Evolutionary conservation across 306 rosid species (phyloP), one percentile per base, ranked within the genome.

Genomic region (Urtica urens): DNA sequence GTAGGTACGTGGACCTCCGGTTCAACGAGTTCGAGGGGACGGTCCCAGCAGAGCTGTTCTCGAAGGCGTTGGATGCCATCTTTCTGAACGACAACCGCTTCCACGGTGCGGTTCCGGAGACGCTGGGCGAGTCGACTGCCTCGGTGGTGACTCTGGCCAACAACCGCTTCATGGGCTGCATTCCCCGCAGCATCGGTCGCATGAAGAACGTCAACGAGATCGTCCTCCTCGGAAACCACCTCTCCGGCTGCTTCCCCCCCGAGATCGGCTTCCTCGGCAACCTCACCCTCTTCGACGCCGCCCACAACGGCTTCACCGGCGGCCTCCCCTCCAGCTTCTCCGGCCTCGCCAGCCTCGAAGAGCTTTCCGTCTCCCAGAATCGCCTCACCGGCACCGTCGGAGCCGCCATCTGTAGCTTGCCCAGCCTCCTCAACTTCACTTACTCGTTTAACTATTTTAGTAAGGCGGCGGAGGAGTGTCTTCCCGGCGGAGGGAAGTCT

Each of bases 21-120:
- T 83, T 3, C 72, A 88, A 88, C 10, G 59, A 77, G 10, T 88
- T 83, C 2, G 96, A 88, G 54, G 96, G 95, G 0, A 15, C 47
- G n/a, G 7, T 88, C 26, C 93, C 95, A 2, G 27, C 45, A 0
- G 64, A 59, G 53, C 75, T 88, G 2, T 88, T 88, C 40, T 37
- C 30, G 13, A 78, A 65, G 47, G 10, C 23, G 0, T 43, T 67
- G 0, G 78, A 76, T 33, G 82, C 69, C 0, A 35, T 76, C 20
- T 71, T 76, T 61, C 34, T 76, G 25, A 76, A 76, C 61, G 34
- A 76, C 58, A 75, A 75, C 48, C 18, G 68, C 4, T 75, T 75
- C 51, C 59, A 33, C 1, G 55, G 49, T 0, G 14, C 1, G 6
- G 67, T 75, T 12, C 75, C 75, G 0, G 66, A 67, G n/a, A 66